Percentiles rank a stretch among this genome's conserved stretches.
These are phyloP conservation scores for Eucalyptus erythrocorys DNA, from an alignment of 345 rosid genomes.

Conservation along the genomic window DNA sequence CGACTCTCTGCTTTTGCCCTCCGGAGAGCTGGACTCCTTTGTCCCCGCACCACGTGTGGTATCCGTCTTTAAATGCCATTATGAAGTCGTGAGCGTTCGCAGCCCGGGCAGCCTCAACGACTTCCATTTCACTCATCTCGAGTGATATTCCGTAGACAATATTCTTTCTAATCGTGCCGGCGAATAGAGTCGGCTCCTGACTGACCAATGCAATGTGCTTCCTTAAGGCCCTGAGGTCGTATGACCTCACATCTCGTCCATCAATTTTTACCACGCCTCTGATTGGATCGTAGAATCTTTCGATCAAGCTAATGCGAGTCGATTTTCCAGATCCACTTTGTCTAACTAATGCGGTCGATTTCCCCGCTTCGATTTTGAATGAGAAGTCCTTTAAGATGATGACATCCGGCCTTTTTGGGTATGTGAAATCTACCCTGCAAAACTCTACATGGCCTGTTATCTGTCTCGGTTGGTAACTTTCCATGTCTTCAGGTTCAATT, in stretches of 20 bases:
- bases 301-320: constrained; percentile 44
- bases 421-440: constrained; percentile 34
- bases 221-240: constrained; percentile 39
- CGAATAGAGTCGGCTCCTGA: constrained; percentile 58
- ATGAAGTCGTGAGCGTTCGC: constrained; percentile 70
- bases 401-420: constrained; percentile 42
- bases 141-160: constrained; percentile 29
- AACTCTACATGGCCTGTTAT: constrained; percentile 39
- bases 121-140: constrained; percentile 18
- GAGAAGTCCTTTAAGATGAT: constrained; percentile 38
- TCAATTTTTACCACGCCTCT: constrained; percentile 40
- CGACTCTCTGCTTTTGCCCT: constrained; percentile 63
- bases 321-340: constrained; percentile 84
- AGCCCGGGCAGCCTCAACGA: constrained; percentile 35
- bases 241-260: constrained; percentile 30
- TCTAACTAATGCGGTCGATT: constrained; percentile 62
- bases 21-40: constrained; percentile 56
- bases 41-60: constrained; percentile 48
- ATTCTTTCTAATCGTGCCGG: constrained; percentile 49
- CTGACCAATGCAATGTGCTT: constrained; percentile 55
- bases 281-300: constrained; percentile 52
- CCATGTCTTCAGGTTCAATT: constrained; percentile 46
- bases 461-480: constrained; percentile 18
- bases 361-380: constrained; percentile 32
- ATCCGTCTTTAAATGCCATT: constrained; percentile 30